Evolutionary conservation across 140 eudicot species (phyloP).

Genomic region (Flaveria floridana): DNA sequence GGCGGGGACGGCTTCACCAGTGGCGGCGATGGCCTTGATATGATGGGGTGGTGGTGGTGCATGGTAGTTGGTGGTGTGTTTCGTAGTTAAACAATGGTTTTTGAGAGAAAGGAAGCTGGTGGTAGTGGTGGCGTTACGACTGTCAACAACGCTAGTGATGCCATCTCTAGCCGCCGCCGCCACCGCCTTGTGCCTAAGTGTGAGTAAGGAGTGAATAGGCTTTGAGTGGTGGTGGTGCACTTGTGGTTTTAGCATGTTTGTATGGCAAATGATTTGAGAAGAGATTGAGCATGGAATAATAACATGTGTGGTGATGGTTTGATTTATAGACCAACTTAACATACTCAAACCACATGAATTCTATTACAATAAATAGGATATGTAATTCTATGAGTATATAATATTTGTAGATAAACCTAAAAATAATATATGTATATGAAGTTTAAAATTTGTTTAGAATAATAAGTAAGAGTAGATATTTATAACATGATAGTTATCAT

Average conservation of each 20-base stretch:
- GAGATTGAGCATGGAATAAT: slow-evolving; percentile 13
- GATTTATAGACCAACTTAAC: slow-evolving; percentile 15
- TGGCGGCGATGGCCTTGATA: slow-evolving; percentile 14
- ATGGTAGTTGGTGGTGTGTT: slow-evolving; percentile 14
- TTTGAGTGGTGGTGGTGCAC: slow-evolving; percentile 35
- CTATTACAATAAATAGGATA: neutral
- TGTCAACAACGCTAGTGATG: neutral
- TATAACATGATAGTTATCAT: too few relatives aligned
- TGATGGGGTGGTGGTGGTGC: slow-evolving; percentile 21
- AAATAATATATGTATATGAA: too few relatives aligned
- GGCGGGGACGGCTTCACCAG: slow-evolving; percentile 8
- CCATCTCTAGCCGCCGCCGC: slow-evolving; percentile 16
- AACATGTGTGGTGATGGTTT: neutral
- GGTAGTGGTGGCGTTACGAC: neutral
- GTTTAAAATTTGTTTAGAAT: too few relatives aligned
- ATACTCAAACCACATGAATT: neutral
- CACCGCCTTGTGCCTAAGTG: slow-evolving; percentile 21
- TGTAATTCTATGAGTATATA: neutral
- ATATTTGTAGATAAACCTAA: too few relatives aligned
- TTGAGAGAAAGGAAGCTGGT: slow-evolving; percentile 12
- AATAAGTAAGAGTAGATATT: too few relatives aligned
- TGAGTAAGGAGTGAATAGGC: slow-evolving; percentile 28
- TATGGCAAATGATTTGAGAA: slow-evolving; percentile 5
- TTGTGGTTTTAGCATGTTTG: slow-evolving; percentile 32
- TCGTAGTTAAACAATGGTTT: slow-evolving; percentile 15